Base-by-base conservation (phyloP, 352 stramenopile species). In the Globisporangium nunn region DNA sequence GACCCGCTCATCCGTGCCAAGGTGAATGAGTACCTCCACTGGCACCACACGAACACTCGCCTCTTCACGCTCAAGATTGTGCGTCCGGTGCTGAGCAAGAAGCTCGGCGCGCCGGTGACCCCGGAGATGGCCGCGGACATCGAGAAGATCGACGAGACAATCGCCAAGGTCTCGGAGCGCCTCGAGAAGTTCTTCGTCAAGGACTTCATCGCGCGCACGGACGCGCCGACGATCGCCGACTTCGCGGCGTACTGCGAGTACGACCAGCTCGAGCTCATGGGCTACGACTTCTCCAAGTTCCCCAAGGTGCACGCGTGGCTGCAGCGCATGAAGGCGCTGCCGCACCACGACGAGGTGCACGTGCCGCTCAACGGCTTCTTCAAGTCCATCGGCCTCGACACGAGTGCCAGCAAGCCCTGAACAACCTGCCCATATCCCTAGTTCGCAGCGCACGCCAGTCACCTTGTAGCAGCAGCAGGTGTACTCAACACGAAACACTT, bases 1-100 rank as follows among this genome's bases (percentile, higher is more conserved):
- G 58, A 84, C 11, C 18, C 66, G 23, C 59, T 71, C 56, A 59
- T 65, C 11, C 74, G 71, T 41, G 74, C 76, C 54, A 85, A 87
- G 69, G 62, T 85, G 45, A 71, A 87, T 61, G 63, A 87, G 66
- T 85, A 82, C 64, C 50, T 87, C 56, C 72, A 87, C 69, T 87
- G 74, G 77, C 74, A 87, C 64, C 77, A 87, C 72, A 81, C 64
- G 33, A 78, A 77, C 59, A 70, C 71, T 17, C 74, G 79, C 1
- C 59, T 67, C 50, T 74, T 79, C 54, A 86, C 79, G 45, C 50
- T 70, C 6, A 66, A 80, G 51, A 67, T 87, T 28, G 35, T 85
- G 17, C 66, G 64, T 14, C 75, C 69, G 29, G 50, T 70, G 37
- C 54, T 81, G 45, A 31, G 53, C 46, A 62, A 71, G 39, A 67